Percentiles rank a stretch among this genome's conserved stretches.
Evolutionary conservation across 1,284 basidiomycete genomes (phyloP).

Genomic region (Apiotrichum mycotoxinovorans): DNA sequence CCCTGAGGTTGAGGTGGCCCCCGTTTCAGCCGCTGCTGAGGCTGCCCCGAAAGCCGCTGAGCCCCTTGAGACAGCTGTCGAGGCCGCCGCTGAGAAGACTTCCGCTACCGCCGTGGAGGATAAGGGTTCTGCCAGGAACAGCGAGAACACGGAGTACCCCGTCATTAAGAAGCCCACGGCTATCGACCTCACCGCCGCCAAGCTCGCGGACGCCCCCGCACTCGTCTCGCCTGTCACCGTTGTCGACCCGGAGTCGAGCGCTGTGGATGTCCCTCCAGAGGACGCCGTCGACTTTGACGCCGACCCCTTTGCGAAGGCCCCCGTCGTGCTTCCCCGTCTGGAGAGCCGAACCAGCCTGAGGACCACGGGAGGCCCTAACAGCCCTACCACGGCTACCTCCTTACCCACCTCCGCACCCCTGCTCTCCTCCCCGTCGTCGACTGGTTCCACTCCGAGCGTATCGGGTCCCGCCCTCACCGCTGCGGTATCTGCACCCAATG

Average conservation of each 20-base stretch:
- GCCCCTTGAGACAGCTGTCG: neutral
- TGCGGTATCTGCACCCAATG: no score
- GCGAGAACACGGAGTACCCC: neutral
- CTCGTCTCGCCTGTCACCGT: neutral
- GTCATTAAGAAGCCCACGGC: neutral
- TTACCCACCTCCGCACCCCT: no score
- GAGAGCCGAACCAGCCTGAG: neutral
- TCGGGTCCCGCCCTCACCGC: no score
- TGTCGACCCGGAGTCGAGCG: neutral
- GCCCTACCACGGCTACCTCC: no score
- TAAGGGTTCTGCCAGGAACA: no score
- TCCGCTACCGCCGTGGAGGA: neutral
- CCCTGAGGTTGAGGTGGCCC: neutral
- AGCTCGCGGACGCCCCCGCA: neutral
- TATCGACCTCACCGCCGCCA: neutral
- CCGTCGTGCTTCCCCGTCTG: neutral
- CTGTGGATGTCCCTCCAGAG: neutral
- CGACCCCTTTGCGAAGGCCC: conserved; percentile 1
- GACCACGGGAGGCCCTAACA: neutral
- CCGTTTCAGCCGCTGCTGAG: neutral
- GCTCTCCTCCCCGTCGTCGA: no score
- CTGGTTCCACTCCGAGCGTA: no score
- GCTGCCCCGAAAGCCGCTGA: neutral
- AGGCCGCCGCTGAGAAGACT: neutral
- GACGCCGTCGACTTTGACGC: neutral